Evolutionary conservation across 495 filamentous ascomycete genomes (phyloP), one percentile per base, ranked within the genome.

Genomic region (Neurospora pannonica): DNA sequence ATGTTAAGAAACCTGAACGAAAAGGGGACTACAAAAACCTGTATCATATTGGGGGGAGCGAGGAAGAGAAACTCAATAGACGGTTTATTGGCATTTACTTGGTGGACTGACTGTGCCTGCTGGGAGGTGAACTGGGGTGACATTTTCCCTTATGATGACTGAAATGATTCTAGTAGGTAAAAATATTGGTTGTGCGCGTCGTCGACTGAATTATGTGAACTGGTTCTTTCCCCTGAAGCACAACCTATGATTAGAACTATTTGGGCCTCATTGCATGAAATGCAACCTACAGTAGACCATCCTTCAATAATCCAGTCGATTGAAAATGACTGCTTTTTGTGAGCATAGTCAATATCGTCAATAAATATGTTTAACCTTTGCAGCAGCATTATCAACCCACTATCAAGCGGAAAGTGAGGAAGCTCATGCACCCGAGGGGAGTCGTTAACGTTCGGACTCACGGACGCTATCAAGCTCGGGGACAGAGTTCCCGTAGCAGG

Each of bases 1-100:
- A n/a, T n/a, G n/a, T n/a, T n/a, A n/a, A n/a, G n/a, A n/a, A n/a
- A n/a, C n/a, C n/a, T n/a, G n/a, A n/a, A n/a, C n/a, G n/a, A n/a
- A n/a, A n/a, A n/a, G n/a, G n/a, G n/a, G n/a, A n/a, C n/a, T n/a
- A n/a, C n/a, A n/a, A n/a, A n/a, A n/a, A n/a, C 69, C 60, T 81
- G 75, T 79, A 81, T 75, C 74, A 48, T 75, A 43, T 38, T 54
- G 74, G 78, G 73, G 73, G 46, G 73, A 69, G 67, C 54, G 24
- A 62, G 54, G 54, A 62, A 34, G 54, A 34, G 54, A 9, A 17
- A 54, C 54, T 76, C 74, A 79, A 78, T 78, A 79, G 76, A 79
- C 43, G 70, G 54, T 62, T 62, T 62, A 34, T 62, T 62, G 54
- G 28, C 28, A 62, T 62, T 62, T 34, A 31, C 6, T 8, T 31